These are phyloP conservation scores for Pleurostoma richardsiae DNA, from an alignment of 2,329 filamentous ascomycete species.

Conservation along the genomic window DNA sequence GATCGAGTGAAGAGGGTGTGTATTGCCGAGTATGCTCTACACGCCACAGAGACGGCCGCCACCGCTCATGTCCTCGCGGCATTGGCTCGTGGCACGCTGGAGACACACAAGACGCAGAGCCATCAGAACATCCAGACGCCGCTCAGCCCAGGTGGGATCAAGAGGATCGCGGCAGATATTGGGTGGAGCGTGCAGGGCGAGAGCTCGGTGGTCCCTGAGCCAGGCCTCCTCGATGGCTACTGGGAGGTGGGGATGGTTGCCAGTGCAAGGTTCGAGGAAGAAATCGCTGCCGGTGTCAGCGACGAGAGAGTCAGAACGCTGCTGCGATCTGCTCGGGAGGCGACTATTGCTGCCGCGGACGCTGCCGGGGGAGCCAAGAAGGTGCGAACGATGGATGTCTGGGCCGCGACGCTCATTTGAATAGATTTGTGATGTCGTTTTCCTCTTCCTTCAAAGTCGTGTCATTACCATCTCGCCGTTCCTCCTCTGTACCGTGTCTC, in stretches of 20 bases:
- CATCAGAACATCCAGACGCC: conserved; percentile 41
- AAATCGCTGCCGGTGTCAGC: conserved; percentile 20
- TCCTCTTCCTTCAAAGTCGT: too few relatives aligned
- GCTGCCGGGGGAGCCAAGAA: conserved; percentile 19
- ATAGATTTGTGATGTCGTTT: too few relatives aligned
- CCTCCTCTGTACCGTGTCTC: too few relatives aligned
- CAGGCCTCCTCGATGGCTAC: conserved; percentile 35
- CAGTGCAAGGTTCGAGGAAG: conserved; percentile 20
- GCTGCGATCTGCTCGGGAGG: conserved; percentile 23
- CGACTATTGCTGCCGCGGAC: conserved; percentile 20
- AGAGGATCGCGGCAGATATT: conserved; percentile 21
- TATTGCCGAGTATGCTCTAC: conserved; percentile 41
- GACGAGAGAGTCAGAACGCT: conserved; percentile 20
- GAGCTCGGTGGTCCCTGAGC: conserved; percentile 24
- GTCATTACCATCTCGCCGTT: too few relatives aligned
- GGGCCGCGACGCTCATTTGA: conserved; percentile 13
- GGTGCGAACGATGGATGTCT: conserved; percentile 37
- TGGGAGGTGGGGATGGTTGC: conserved; percentile 37
- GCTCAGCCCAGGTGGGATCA: conserved; percentile 35
- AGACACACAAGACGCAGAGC: conserved; percentile 31
- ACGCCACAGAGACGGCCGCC: conserved; percentile 28
- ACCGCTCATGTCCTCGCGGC: conserved; percentile 47
- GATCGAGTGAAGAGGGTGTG: conserved; percentile 27
- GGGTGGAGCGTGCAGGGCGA: conserved; percentile 33
- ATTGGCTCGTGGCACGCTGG: conserved; percentile 35